Base-by-base conservation (phyloP, 2,329 filamentous ascomycete genomes). In the Trichoderma endophyticum region DNA sequence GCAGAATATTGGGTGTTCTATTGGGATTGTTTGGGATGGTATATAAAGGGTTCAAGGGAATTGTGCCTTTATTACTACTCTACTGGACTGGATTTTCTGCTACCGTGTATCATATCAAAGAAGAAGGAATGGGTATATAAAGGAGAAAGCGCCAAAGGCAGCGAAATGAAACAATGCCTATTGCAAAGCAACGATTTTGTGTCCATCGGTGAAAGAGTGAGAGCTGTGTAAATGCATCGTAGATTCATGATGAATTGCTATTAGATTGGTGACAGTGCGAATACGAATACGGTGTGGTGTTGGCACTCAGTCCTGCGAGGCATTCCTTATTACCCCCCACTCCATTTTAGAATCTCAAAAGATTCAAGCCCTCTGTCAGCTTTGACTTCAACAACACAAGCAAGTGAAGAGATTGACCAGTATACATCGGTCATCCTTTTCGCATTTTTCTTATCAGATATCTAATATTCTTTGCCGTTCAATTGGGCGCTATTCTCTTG, bases 31-130 rank as follows among this genome's bases (percentile, higher is more conserved):
- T 36, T 63, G 28, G 28, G 48, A 59, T n/a, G 60, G 51, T 70
- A 74, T 73, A 51, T 69, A 71, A 73, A 72, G 56, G 62, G 63
- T 64, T 57, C 71, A 39, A 63, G 71, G 73, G 73, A 76, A 73
- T 48, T 70, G 57, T 60, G 66, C 66, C 66, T 70, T 70, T 61
- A 69, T 54, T 36, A 62, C 39, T 61, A 48, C 54, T 54, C 57
- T 57, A 51, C 54, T 36, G 66, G 66, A 48, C 65, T 26, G 66
- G 66, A 51, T 70, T 54, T 75, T 75, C 76, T 79, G 77, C 77
- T 80, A 76, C 78, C 54, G 76, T 80, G 79, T 80, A 80, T 62
- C 56, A 68, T 72, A 72, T 34, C 34, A 64, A 66, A 62, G 66
- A 70, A 62, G 56, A 18, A 34, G 57, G 18, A 24, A 28, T 15